Base-by-base conservation (phyloP, 2,329 filamentous ascomycete genomes). In the Sphaerulina vaccinii region DNA sequence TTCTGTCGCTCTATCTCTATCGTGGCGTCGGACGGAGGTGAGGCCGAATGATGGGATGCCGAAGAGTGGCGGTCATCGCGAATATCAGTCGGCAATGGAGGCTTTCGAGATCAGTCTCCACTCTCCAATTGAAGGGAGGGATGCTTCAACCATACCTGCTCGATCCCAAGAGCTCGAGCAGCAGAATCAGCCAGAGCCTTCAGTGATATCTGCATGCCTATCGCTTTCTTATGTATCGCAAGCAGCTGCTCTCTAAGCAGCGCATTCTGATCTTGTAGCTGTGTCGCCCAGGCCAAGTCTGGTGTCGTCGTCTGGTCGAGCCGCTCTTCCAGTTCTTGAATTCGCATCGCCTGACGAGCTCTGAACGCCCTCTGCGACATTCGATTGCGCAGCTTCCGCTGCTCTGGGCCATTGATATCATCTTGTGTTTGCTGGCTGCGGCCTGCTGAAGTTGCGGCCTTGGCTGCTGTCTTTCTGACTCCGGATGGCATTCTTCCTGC, bases 281-380 rank as follows among this genome's bases (percentile, higher is more conserved):
- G 18, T 15, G 39, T 29, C 13, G 27, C 27, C 27, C 27, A 29
- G 7, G 13, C 27, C 32, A 35, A n/a, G 16, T 35, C 41, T 8
- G 41, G 41, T 16, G 15, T 16, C 5, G 23, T 32, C 9, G 41
- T 35, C 24, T 44, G 24, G 7, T 33, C 41, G 24, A 44, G 41
- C 7, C 27, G 41, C 3, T 44, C 24, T 19, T 44, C 41, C 8
- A 44, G 27, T 19, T 44, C 39, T 29, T 42, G 39, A 9, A 42
- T 44, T 27, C 41, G 29, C 24, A 44, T 32, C 9, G 41, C 41
- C 24, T 44, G 41, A 1, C 41, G 41, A 19, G 41, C 41, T 44
- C 24, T 23, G 18, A 44, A 33, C 2, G 41, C 41, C 24, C 41
- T 44, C 9, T 44, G 41, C 15, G 41, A 44, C 23, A 44, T 32